A percentile compares a stretch with the other conserved stretches of the same genome.
Conservation (phyloP, 2,329 filamentous ascomycete genomes). For the Aureobasidium zeae region DNA sequence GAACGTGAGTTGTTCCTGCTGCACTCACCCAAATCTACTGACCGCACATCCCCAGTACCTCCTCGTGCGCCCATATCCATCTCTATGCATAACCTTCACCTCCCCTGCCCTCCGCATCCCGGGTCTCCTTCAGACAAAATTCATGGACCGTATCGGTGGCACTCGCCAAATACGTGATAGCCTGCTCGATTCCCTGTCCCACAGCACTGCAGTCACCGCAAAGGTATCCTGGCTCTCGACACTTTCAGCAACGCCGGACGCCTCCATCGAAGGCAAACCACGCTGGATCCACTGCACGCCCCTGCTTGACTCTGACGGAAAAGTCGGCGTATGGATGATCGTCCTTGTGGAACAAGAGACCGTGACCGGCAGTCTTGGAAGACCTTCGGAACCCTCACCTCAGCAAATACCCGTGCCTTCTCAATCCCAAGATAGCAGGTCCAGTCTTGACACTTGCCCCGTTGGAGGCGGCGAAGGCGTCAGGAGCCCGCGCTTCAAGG, state of each 20-base stretch:
- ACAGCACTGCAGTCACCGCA: slow-evolving; percentile 35
- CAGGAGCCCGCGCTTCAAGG: slow-evolving; percentile 20
- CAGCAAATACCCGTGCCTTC: too few relatives aligned
- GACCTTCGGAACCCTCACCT: not conserved
- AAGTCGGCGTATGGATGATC: slow-evolving; percentile 40
- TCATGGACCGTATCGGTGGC: slow-evolving; percentile 37
- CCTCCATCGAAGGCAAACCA: slow-evolving; percentile 22
- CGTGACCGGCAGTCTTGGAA: slow-evolving; percentile 22
- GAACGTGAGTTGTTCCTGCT: slow-evolving; percentile 21
- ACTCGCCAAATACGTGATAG: slow-evolving; percentile 30
- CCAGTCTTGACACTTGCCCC: slow-evolving; percentile 4
- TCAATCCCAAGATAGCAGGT: too few relatives aligned
- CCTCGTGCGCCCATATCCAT: slow-evolving; percentile 57
- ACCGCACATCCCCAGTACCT: too few relatives aligned
- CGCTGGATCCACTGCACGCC: slow-evolving; percentile 40
- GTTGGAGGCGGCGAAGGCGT: slow-evolving; percentile 13
- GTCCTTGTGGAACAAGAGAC: slow-evolving; percentile 36
- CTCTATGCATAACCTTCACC: slow-evolving; percentile 58
- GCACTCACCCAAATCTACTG: not conserved
- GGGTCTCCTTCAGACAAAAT: slow-evolving; percentile 48
- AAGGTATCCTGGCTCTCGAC: slow-evolving; percentile 34
- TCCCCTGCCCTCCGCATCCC: slow-evolving; percentile 58
- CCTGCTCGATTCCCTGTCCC: slow-evolving; percentile 31
- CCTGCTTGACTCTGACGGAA: slow-evolving; percentile 34
- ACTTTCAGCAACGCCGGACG: slow-evolving; percentile 7